Conservation (phyloP, 1,139 yeast species). For the Suhomyces ambrosiae region DNA sequence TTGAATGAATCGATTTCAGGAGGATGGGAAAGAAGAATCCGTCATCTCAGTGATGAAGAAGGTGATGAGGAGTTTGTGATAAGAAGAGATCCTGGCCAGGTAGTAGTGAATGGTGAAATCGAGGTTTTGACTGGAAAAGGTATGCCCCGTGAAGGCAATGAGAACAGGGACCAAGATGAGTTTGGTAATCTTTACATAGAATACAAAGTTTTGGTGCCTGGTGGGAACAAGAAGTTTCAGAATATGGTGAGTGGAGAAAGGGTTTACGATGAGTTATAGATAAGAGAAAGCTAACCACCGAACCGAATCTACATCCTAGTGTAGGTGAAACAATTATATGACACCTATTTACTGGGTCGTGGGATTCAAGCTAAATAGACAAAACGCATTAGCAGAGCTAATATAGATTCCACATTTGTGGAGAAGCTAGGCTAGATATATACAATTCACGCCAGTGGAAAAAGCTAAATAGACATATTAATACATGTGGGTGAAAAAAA, state of each 20-base stretch:
- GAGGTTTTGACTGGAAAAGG: slow-evolving; percentile 76
- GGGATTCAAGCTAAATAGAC: too few relatives aligned
- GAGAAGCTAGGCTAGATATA: too few relatives aligned
- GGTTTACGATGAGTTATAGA: slow-evolving; percentile 21
- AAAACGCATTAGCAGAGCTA: too few relatives aligned
- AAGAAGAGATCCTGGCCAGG: slow-evolving; percentile 50
- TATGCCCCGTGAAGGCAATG: slow-evolving; percentile 64
- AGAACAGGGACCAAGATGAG: slow-evolving; percentile 44
- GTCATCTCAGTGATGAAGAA: slow-evolving; percentile 64
- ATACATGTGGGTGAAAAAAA: too few relatives aligned
- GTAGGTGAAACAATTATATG: too few relatives aligned
- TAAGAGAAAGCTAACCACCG: neutral
- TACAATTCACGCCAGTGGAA: too few relatives aligned
- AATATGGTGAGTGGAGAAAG: too few relatives aligned
- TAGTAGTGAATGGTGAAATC: slow-evolving; percentile 65
- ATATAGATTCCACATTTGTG: too few relatives aligned
- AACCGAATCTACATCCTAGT: neutral
- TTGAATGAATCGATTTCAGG: slow-evolving; percentile 74
- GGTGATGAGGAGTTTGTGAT: slow-evolving; percentile 43
- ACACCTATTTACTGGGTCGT: too few relatives aligned
- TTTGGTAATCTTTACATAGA: slow-evolving; percentile 78
- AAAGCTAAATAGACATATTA: too few relatives aligned
- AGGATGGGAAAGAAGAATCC: slow-evolving; percentile 72
- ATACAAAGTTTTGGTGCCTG: slow-evolving; percentile 60
- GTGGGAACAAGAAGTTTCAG: slow-evolving; percentile 23